These are phyloP conservation scores for Anthracocystis walkeri DNA, from an alignment of 1,284 basidiomycete genomes.

Conservation along the genomic window DNA sequence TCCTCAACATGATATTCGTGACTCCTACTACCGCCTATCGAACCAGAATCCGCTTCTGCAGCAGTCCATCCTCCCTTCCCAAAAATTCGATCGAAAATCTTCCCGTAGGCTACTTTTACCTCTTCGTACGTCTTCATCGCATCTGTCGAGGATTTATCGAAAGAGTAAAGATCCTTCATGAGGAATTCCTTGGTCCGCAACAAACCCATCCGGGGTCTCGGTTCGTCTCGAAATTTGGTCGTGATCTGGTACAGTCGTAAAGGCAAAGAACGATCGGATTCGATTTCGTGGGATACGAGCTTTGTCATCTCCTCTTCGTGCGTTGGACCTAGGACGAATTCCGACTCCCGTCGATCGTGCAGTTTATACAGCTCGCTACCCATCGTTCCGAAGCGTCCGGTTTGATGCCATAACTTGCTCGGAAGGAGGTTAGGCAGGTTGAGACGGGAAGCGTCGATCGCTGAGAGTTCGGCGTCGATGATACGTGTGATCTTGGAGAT, in stretches of 20 bases:
- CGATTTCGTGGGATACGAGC: constrained; percentile 63
- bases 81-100: constrained; percentile 64
- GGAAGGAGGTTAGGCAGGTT: constrained; percentile 68
- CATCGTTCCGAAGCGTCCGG: constrained; percentile 62
- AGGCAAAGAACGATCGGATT: constrained; percentile 63
- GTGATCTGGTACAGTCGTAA: constrained; percentile 69
- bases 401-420: constrained; percentile 64
- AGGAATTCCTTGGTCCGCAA: constrained; percentile 69
- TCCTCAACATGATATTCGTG: constrained; percentile 69
- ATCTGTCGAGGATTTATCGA: constrained; percentile 56
- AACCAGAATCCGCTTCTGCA: constrained; percentile 70
- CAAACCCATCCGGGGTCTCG: constrained; percentile 68
- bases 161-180: constrained; percentile 71
- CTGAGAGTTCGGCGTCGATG: constrained; percentile 66
- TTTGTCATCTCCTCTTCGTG: constrained; percentile 70
- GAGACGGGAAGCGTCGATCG: constrained; percentile 63
- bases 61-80: constrained; percentile 39
- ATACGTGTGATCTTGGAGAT: constrained; percentile 64
- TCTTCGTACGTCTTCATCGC: constrained; percentile 56
- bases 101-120: constrained; percentile 64
- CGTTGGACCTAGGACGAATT: constrained; percentile 69
- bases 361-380: constrained; percentile 69
- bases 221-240: constrained; percentile 70
- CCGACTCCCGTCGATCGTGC: constrained; percentile 60
- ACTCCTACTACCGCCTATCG: constrained; percentile 69